Evolutionary conservation across 345 rosid genomes (phyloP), one percentile per base, ranked within the genome.

Genomic region (Theobroma cacao): DNA sequence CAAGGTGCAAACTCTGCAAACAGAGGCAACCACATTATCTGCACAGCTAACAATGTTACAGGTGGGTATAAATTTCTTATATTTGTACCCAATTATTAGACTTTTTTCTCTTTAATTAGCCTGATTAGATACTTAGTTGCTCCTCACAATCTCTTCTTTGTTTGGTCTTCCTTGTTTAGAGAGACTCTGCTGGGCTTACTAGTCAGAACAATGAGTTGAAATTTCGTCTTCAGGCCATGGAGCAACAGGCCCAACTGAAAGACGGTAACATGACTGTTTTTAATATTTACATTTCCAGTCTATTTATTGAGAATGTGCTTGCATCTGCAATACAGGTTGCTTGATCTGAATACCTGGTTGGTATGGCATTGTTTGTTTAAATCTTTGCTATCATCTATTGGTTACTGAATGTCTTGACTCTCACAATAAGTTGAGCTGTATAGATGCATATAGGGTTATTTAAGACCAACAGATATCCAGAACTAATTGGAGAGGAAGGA

Each of bases 1-100:
- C 76, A 94, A 92, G 83, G 98, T 92, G 75, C 96, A 94, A 79
- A 90, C 93, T 7, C 87, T 94, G 83, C 93, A 91, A 86, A 88
- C 93, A 24, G 97, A 92, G 79, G 92, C 96, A 36, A 91, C 94
- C 60, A 90, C 97, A 10, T 89, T 94, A 59, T 90, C 93, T 64
- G 92, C 98, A 70, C 95, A 92, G 86, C 89, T 92, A 61, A 90
- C 94, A 59, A 81, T 85, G 75, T 91, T 92, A 75, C 97, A 90
- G 91, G 97, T 94, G 40, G 40, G 72, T 34, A 43, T 43, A 38
- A 33, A 58, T 24, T 11, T 11, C 30, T 43, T 56, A 67, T 52
- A 15, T 24, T 43, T 52, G 10, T 82, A 40, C 47, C 41, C 58
- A 15, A 18, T 55, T 45, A 14, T 76, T n/a, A 3, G 28, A 7